Evolutionary conservation across 2,329 filamentous ascomycete genomes (phyloP), one percentile per base, ranked within the genome.

Genomic region (Scleromitrula shiraiana): DNA sequence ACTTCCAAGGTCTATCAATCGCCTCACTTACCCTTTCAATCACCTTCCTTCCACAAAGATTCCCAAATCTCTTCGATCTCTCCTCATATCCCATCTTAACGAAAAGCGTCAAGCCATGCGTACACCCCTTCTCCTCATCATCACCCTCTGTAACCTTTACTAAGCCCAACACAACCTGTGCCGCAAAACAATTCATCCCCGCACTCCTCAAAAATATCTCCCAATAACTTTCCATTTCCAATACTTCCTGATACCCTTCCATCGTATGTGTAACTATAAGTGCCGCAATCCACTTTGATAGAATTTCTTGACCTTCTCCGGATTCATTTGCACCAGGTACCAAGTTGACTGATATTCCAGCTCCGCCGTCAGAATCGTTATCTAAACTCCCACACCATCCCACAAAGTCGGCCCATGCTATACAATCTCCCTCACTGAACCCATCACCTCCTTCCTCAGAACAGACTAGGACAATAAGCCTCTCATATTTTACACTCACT

Each of bases 151-250:
- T 65, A 6, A 56, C 57, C 54, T 71, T 71, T 10, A 80, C 49
- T n/a, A 63, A 62, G 1, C 66, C 67, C 27, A 86, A 65, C 2
- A 88, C 68, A 8, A 71, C 69, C 61, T 88, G 84, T 2, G 85
- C 85, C 2, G 83, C 84, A 61, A 79, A 88, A 0, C 77, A 74
- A 63, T 90, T 89, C 60, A 88, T 63, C 0, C 85, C 85, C 1
- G 75, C 73, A 20, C 72, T 69, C 12, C 83, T 71, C 20, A 90
- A 68, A 52, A 85, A 84, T 8, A 78, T 38, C 62, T 89, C 85
- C 80, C 80, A 85, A 27, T 69, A 62, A 1, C 80, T 82, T 64
- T 87, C 83, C 0, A 78, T 74, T 14, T 76, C 64, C 7, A 76
- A 57, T 24, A 79, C 60, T 20, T 55, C 45, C 23, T 37, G 10